Percentiles rank a stretch among this genome's conserved stretches.
Conservation (phyloP, 805 yeast species). For the Danielia oregonensis region DNA sequence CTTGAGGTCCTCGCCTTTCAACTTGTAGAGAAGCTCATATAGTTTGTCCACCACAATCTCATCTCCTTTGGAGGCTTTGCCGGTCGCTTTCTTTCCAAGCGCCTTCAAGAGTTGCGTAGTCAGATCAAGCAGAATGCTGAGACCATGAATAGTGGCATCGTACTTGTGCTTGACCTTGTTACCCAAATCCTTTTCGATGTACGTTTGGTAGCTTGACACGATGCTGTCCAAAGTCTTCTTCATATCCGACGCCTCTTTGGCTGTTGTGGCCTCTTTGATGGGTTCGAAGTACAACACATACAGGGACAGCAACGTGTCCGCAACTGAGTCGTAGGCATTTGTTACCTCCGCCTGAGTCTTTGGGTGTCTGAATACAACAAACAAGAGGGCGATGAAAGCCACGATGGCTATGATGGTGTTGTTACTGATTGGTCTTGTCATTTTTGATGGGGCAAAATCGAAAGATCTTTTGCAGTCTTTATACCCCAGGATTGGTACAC, state of each 20-base stretch:
- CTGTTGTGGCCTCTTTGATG: constrained; percentile 1
- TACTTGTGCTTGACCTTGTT: constrained; percentile 5
- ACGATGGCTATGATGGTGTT: neutral
- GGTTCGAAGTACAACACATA: constrained; percentile 1
- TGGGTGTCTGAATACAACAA: neutral
- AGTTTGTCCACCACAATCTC: constrained; percentile 5
- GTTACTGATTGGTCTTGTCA: neutral
- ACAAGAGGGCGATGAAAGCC: neutral
- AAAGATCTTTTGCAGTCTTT: neutral
- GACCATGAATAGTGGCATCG: constrained; percentile 10
- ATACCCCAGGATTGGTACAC: neutral
- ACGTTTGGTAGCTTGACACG: neutral
- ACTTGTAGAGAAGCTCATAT: constrained; percentile 4
- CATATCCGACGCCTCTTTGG: neutral
- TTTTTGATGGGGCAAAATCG: neutral
- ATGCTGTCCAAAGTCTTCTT: neutral
- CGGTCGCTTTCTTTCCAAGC: constrained; percentile 1
- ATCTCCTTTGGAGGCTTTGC: constrained; percentile 1
- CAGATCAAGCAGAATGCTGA: constrained; percentile 7
- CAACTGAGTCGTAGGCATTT: neutral
- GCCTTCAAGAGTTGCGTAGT: constrained; percentile 7
- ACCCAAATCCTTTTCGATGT: constrained; percentile 1
- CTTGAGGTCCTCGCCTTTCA: constrained; percentile 5
- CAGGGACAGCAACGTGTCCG: neutral
- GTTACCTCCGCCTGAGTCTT: neutral